phyloP scores from a whole-genome alignment of 2,329 filamentous ascomycete genomes.

The Saccharata proteae region DNA sequence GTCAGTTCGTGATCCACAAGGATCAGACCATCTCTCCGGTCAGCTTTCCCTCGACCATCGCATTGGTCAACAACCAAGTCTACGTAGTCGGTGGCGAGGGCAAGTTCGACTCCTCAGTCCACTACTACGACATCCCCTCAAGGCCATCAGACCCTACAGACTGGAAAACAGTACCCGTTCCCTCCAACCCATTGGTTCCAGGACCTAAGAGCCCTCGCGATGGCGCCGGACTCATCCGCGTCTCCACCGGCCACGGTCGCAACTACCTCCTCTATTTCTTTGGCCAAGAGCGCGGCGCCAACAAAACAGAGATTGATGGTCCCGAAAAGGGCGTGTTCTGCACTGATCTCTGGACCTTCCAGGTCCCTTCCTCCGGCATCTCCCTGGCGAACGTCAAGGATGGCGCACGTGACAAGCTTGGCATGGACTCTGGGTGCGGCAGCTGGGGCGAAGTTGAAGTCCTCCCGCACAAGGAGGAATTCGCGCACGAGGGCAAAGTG shows the following conservation, averaged over 20 bases:
- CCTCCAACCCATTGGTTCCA: constrained; percentile 31
- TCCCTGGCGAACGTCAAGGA: constrained; percentile 35
- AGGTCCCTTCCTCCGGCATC: constrained; percentile 27
- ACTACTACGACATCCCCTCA: constrained; percentile 15
- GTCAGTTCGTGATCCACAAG: constrained; percentile 17
- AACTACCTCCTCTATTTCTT: constrained; percentile 34
- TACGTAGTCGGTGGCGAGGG: constrained; percentile 28
- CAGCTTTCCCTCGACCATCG: constrained; percentile 21
- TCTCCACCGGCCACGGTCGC: constrained; percentile 32
- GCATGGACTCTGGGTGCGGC: constrained; percentile 27
- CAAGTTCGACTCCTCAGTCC: constrained; percentile 16
- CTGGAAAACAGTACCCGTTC: constrained; percentile 30
- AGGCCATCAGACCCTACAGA: constrained; percentile 13
- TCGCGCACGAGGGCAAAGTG: constrained; percentile 27
- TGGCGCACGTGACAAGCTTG: constrained; percentile 27
- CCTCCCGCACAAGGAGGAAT: constrained; percentile 20
- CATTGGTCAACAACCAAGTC: constrained; percentile 24
- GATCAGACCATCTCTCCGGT: constrained; percentile 16
- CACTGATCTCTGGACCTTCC: constrained; percentile 34
- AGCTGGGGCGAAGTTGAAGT: constrained; percentile 32
- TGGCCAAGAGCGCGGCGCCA: constrained; percentile 15
- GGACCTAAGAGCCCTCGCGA: constrained; percentile 28
- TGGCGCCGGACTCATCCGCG: constrained; percentile 24
- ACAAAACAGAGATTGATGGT: constrained; percentile 3
- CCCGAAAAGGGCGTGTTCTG: too few species aligned